phyloP scores from a whole-genome alignment of 257 asterid species.

The Orobanche coerulescens region DNA sequence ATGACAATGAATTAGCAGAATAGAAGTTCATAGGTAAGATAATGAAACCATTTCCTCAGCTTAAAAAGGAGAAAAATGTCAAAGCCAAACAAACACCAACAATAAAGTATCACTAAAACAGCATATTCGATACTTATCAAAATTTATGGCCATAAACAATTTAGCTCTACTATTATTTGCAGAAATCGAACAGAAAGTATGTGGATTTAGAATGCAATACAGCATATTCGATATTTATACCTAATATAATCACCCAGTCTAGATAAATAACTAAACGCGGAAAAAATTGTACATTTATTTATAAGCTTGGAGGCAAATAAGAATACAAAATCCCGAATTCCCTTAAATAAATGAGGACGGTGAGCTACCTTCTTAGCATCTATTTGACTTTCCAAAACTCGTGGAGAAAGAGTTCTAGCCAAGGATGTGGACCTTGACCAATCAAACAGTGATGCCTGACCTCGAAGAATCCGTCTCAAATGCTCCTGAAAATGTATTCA shows the following conservation, averaged over 20 bases:
- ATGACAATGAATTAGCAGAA: conserved; percentile 2
- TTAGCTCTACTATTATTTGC: background rate
- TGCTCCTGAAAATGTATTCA: conserved; percentile 57
- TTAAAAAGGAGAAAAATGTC: conserved; percentile 15
- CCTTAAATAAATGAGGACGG: conserved; percentile 19
- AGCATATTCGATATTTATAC: background rate
- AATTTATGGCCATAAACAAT: background rate
- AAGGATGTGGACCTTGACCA: conserved; percentile 94
- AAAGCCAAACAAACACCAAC: background rate
- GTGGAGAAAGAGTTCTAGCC: conserved; percentile 93
- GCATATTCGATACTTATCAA: background rate
- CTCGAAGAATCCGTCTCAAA: conserved; percentile 92
- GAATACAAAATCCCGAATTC: conserved; percentile 9
- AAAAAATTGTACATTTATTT: background rate
- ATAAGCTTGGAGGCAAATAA: conserved; percentile 15
- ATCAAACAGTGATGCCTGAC: conserved; percentile 89
- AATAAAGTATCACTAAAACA: background rate
- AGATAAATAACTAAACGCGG: background rate
- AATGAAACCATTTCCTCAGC: background rate
- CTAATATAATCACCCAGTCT: conserved; percentile 1
- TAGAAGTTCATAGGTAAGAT: background rate
- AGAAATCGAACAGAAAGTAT: background rate
- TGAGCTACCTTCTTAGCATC: conserved; percentile 88
- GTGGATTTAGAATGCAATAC: background rate
- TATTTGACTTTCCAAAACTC: conserved; percentile 95